Evolutionary conservation across 2,329 filamentous ascomycete genomes (phyloP), one percentile per base, ranked within the genome.

Genomic region (Curvularia sp.): DNA sequence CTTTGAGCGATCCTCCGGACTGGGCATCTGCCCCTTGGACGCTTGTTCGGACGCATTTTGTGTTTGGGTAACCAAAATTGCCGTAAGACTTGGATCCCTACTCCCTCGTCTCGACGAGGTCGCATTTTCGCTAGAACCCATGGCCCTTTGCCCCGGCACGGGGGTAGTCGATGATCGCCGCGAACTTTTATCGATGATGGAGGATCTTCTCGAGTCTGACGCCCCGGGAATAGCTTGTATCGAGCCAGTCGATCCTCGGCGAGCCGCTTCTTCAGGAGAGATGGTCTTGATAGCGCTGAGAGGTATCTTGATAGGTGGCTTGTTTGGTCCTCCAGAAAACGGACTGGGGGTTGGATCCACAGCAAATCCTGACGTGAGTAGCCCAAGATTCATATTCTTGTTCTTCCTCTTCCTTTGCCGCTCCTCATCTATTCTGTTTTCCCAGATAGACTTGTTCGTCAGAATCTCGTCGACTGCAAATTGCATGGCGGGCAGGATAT

Each of bases 391-490:
- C 39, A 75, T 60, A 35, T 58, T 64, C 18, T 69, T 62, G 10
- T 60, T 72, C 62, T 66, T 78, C 62, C 59, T 80, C 67, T 80
- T 79, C 46, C 78, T 83, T 38, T 82, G 80, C 71, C 88, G 86
- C 65, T 90, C 89, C 49, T 88, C 82, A 38, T 85, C 82, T 42
- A 94, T 86, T 63, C 85, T 87, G 48, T 80, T 79, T 66, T 91
- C 86, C 84, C 96, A 98, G 5, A 89, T 82, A 2, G 79, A 78
- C 75, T 89, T 91, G 77, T 98, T 98, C 57, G 80, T 80, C 50
- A 90, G 83, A 24, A 98, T 88, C 77, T 97, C 92, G 26, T 90
- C 86, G 12, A 96, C 89, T 12, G 89, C 91, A 76, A 96, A 97
- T 50, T 84, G 82, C 87, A 98, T 91, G 22, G 86, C 86, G 1